Base-by-base conservation (phyloP, 2,329 filamentous ascomycete genomes). In the Cercospora beticola region DNA sequence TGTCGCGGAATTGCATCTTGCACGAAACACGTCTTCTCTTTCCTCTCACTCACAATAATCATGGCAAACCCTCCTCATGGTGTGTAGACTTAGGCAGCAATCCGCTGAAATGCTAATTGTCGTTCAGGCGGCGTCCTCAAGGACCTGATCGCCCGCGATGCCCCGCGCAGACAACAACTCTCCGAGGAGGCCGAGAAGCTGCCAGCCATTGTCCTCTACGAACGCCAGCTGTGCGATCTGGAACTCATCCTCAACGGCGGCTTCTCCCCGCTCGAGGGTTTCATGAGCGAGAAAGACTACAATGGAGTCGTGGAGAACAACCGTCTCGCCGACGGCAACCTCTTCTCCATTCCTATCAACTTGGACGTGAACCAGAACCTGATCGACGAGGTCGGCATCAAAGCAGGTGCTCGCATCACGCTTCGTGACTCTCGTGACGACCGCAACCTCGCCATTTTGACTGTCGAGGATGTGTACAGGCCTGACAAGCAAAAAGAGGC, bases 201-300 rank as follows among this genome's bases (percentile, higher is more conserved):
- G 57, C 92, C 93, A 43, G 92, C 94, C 43, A 86, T 99, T 74
- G 84, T 91, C 69, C 89, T 99, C 74, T 91, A 88, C 62, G 95
- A 99, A 87, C 90, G 95, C 78, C 95, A 99, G 83, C 89, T 99
- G 61, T 99, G 95, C 83, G 95, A 99, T 86, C 87, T 99, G 74
- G 95, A 99, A 84, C 84, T 99, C 82, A 93, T 99, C 78, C 89
- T 99, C 82, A 98, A 93, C 82, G 95, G 95, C 80, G 95, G 95
- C 74, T 99, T 99, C 86, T 97, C 94, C 73, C 95, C 95, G 68
- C 88, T 99, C 49, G 94, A 99, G 88, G 95, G 94, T 78, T 99
- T 99, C 86, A 91, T 99, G 91, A 97, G 88, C 82, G 89, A 99
- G 86, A 91, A 93, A 83, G 95, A 99, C 83, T 99, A 97, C 86